Base-by-base conservation (phyloP, 2,329 filamentous ascomycete species). In the Alternaria gansuensis region DNA sequence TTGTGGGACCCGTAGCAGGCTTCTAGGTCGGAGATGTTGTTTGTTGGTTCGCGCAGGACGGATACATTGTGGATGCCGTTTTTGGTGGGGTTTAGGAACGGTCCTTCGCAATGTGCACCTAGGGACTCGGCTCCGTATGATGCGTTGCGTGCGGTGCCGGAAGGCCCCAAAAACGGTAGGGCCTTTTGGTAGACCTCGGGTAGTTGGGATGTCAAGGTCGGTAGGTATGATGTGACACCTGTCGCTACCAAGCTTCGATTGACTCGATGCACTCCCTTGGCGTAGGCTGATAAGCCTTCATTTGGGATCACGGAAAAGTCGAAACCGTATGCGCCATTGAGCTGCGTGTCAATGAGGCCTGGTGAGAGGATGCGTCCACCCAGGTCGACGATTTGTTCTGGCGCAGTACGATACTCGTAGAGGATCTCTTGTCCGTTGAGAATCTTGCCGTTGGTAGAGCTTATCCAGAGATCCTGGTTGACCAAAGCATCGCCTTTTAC, bases 291-390 rank as follows among this genome's bases (percentile, higher is more conserved):
- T 36, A 67, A 51, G 4, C 68, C 73, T 69, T 90, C 86, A 14
- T 88, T 77, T n/a, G 90, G 87, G 9, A 92, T 82, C 1, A 88
- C 87, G 3, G 92, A 95, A 77, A 96, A 97, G 81, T 97, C 94
- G 82, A 97, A 96, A 56, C 93, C 93, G 71, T 93, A 94, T 9
- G 91, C 93, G 46, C 93, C 93, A 72, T 97, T 97, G 67, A 97
- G 87, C 78, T 97, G 93, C 51, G 90, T 90, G 66, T 97, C 93
- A 68, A 97, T 95, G 73, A 97, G 84, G 26, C 93, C 93, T 0
- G 93, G 92, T 0, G 90, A 87, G 21, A 97, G 76, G 65, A 97
- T 94, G 69, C 91, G 91, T 58, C 92, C 92, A 51, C 88, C 86
- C 1, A 97, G 87, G 71, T 97, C 88, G 68, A 97, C 83, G 53